Evolutionary conservation across 352 stramenopile genomes (phyloP).

Genomic region (Pythium diclinum): DNA sequence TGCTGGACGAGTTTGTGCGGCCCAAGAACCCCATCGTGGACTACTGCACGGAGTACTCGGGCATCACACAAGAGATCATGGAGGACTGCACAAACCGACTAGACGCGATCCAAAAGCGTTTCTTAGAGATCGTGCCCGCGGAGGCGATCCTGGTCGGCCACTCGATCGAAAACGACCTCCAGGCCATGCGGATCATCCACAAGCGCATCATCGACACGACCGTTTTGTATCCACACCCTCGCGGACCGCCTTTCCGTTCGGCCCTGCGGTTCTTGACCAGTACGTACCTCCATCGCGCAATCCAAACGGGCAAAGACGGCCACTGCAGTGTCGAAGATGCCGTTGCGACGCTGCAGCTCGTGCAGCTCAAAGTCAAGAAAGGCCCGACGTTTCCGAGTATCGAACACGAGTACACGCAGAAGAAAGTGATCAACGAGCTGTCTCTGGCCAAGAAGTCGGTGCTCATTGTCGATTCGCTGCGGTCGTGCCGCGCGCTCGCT

Average conservation of each 20-base stretch:
- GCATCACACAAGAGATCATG: slow-evolving; percentile 83
- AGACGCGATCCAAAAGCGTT: slow-evolving; percentile 58
- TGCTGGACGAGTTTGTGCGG: slow-evolving; percentile 83
- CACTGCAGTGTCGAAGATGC: slow-evolving; percentile 85
- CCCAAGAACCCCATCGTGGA: slow-evolving; percentile 81
- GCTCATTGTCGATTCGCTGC: slow-evolving; percentile 69
- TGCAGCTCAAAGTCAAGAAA: slow-evolving; percentile 73
- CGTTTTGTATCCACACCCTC: slow-evolving; percentile 79
- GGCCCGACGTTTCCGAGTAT: slow-evolving; percentile 71
- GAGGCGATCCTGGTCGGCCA: slow-evolving; percentile 86
- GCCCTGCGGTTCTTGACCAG: slow-evolving; percentile 72
- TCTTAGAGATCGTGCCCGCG: slow-evolving; percentile 54
- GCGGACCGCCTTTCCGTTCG: slow-evolving; percentile 72
- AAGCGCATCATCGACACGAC: slow-evolving; percentile 78
- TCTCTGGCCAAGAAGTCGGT: slow-evolving; percentile 67
- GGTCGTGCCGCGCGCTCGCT: slow-evolving; percentile 59
- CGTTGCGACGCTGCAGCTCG: slow-evolving; percentile 68
- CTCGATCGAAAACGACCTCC: slow-evolving; percentile 86
- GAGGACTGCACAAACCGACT: slow-evolving; percentile 58
- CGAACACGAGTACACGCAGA: slow-evolving; percentile 67
- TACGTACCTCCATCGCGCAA: slow-evolving; percentile 64
- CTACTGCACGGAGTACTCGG: slow-evolving; percentile 86
- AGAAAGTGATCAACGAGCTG: slow-evolving; percentile 80
- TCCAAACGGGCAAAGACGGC: slow-evolving; percentile 67
- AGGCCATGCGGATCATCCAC: slow-evolving; percentile 67